Conservation (phyloP, 768 basidiomycete genomes). For the Phanerochaete carnosa region DNA sequence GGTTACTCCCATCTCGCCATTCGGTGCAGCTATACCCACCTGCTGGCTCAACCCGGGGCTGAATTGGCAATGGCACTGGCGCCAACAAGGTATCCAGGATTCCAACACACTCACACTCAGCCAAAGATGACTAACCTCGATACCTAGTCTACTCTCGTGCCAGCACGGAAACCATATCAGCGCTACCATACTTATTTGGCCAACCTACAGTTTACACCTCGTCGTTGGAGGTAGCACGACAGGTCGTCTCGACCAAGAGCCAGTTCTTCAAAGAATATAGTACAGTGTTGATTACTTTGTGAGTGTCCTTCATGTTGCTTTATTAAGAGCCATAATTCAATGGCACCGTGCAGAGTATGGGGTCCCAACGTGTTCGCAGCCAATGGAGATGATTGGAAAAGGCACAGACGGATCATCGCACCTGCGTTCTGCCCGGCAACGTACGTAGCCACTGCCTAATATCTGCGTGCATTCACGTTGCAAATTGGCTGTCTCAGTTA, state of each 20-base stretch:
- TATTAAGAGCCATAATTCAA: not conserved
- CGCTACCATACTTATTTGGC: not conserved
- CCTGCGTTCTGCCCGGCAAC: not conserved
- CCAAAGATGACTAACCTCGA: too few species aligned
- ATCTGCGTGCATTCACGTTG: not conserved
- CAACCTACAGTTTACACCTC: not conserved
- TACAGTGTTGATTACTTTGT: not conserved
- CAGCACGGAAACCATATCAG: not conserved
- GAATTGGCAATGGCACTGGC: too few species aligned
- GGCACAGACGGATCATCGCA: not conserved
- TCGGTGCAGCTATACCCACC: too few species aligned
- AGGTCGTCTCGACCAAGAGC: not conserved
- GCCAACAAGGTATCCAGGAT: too few species aligned
- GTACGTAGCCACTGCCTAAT: too few species aligned
- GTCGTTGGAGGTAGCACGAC: not conserved
- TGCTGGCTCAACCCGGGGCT: too few species aligned
- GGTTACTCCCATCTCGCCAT: too few species aligned
- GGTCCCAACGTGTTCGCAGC: constrained; percentile 1
- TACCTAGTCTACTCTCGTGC: not conserved
- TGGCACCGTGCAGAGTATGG: not conserved
- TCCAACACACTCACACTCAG: too few species aligned
- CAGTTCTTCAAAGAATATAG: not conserved
- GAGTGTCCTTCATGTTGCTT: not conserved
- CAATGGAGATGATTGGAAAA: not conserved
- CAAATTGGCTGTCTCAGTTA: not conserved